Percentiles rank a stretch among this genome's conserved stretches.
Evolutionary conservation across 345 rosid genomes (phyloP).

Genomic region (Eucalyptus pumila): DNA sequence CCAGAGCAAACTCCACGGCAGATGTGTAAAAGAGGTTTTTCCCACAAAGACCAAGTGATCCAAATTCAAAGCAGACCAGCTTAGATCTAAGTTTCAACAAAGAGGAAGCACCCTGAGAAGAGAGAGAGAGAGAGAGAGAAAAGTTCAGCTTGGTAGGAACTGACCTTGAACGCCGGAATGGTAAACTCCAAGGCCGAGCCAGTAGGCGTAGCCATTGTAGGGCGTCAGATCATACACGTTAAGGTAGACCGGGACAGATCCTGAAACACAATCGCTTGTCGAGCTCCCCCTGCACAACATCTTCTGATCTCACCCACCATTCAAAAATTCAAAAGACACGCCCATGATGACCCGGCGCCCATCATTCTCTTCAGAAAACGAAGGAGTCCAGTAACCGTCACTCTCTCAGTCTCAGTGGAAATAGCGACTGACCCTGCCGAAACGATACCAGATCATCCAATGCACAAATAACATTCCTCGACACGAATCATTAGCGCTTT

Average conservation of each 20-base stretch:
- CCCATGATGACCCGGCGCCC: background rate
- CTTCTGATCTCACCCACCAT: background rate
- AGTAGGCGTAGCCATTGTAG: slow-evolving; percentile 86
- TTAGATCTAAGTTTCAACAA: background rate
- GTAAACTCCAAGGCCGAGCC: slow-evolving; percentile 96
- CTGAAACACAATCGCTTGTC: slow-evolving; percentile 27
- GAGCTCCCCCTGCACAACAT: slow-evolving; percentile 68
- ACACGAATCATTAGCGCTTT: background rate
- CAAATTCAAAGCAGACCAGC: background rate
- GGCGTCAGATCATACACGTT: slow-evolving; percentile 97
- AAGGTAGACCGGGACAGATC: slow-evolving; percentile 85
- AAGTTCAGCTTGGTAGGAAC: background rate
- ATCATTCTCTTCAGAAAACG: background rate
- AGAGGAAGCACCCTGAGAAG: background rate
- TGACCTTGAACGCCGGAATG: slow-evolving; percentile 99
- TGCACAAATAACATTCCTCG: background rate
- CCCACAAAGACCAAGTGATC: background rate
- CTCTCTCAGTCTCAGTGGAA: background rate
- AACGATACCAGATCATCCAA: background rate
- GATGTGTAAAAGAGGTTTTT: background rate
- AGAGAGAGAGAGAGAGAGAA: background rate
- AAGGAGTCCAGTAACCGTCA: background rate
- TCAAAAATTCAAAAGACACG: background rate
- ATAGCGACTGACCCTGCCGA: background rate
- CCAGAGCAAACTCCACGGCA: background rate